phyloP scores from a whole-genome alignment of 1,284 basidiomycete species.

The Phellopilus nigrolimitatus region DNA sequence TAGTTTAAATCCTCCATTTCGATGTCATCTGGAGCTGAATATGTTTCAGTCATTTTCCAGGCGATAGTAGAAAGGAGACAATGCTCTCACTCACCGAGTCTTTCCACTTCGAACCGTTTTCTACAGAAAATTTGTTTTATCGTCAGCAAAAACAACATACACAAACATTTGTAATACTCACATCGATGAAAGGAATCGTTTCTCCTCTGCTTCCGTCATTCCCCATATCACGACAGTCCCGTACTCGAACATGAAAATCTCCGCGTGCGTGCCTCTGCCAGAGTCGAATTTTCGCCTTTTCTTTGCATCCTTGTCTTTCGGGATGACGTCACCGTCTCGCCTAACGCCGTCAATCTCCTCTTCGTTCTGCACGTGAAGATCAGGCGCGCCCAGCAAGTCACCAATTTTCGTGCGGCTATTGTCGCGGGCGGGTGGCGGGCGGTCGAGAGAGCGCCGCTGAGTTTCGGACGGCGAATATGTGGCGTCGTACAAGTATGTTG shows the following conservation, averaged over 20 bases:
- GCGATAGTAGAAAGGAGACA: neutral
- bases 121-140: slow-evolving; percentile 46
- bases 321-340: slow-evolving; percentile 23
- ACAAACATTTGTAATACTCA: slow-evolving; percentile 38
- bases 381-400: slow-evolving; percentile 71
- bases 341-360: slow-evolving; percentile 17
- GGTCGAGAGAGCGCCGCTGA: slow-evolving; percentile 23
- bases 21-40: slow-evolving; percentile 68
- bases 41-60: slow-evolving; percentile 3
- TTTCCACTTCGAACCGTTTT: slow-evolving; percentile 90
- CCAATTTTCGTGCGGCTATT: slow-evolving; percentile 35
- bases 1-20: slow-evolving; percentile 98
- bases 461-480: slow-evolving; percentile 29
- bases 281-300: slow-evolving; percentile 62
- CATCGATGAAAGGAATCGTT: slow-evolving; percentile 83
- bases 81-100: slow-evolving; percentile 51
- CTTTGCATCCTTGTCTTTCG: slow-evolving; percentile 31
- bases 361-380: slow-evolving; percentile 40
- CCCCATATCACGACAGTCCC: slow-evolving; percentile 96
- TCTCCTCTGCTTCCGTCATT: slow-evolving; percentile 91
- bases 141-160: slow-evolving; percentile 19
- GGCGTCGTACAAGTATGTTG: slow-evolving; percentile 67
- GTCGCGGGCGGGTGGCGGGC: slow-evolving; percentile 21
- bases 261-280: slow-evolving; percentile 63
- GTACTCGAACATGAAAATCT: slow-evolving; percentile 92